Evolutionary conservation across 345 rosid genomes (phyloP).

Genomic region (Kernera saxatilis): DNA sequence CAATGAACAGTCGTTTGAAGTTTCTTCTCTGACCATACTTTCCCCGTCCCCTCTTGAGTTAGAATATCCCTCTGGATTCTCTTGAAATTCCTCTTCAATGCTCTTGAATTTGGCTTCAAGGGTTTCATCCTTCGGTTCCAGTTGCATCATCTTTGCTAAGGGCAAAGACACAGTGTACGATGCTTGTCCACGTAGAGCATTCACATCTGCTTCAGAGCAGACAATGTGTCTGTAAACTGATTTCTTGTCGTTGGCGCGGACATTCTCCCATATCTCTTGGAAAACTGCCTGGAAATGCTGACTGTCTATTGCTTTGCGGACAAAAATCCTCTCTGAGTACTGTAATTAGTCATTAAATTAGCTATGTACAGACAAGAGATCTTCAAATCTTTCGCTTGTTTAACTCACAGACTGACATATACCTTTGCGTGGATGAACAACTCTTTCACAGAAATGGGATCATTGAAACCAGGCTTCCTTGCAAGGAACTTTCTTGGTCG

Average conservation of each 20-base stretch:
- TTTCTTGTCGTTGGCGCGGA: slow-evolving; percentile 61
- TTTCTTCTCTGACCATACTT: slow-evolving; percentile 37
- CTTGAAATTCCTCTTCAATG: slow-evolving; percentile 38
- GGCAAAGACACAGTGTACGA: slow-evolving; percentile 37
- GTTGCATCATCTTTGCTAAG: slow-evolving; percentile 34
- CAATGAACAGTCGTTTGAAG: slow-evolving; percentile 50
- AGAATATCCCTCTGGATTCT: slow-evolving; percentile 30
- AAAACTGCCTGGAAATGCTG: slow-evolving; percentile 40
- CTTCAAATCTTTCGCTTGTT: neutral
- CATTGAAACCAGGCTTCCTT: slow-evolving; percentile 54
- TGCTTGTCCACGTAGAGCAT: slow-evolving; percentile 53
- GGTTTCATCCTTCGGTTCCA: slow-evolving; percentile 30
- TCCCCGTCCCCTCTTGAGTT: slow-evolving; percentile 26
- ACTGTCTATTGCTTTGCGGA: slow-evolving; percentile 41
- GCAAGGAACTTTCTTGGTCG: slow-evolving; percentile 39
- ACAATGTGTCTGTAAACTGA: slow-evolving; percentile 62
- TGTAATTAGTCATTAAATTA: slow-evolving; percentile 28
- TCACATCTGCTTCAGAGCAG: slow-evolving; percentile 56
- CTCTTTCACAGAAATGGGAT: slow-evolving; percentile 65
- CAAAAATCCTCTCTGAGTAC: slow-evolving; percentile 61
- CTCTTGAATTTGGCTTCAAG: slow-evolving; percentile 29
- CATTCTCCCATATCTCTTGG: slow-evolving; percentile 56
- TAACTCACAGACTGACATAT: neutral
- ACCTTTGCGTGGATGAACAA: slow-evolving; percentile 79
- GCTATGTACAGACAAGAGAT: neutral